Evolutionary conservation across 2,329 filamentous ascomycete genomes (phyloP).

Genomic region (Thelonectria discophora): DNA sequence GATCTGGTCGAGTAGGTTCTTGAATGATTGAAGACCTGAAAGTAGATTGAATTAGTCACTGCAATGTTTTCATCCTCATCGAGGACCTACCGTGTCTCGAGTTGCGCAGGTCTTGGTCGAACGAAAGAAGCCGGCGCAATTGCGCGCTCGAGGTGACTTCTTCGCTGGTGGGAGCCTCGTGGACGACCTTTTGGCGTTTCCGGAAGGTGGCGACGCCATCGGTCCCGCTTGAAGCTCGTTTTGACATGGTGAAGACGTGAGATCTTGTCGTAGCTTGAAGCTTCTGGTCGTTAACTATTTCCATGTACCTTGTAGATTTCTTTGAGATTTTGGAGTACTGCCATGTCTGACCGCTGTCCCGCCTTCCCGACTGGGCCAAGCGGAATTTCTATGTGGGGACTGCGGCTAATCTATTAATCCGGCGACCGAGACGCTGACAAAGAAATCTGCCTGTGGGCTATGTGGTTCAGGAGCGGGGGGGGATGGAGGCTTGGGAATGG

Average conservation of each 20-base stretch:
- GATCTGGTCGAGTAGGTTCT: slow-evolving; percentile 74
- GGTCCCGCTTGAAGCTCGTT: slow-evolving; percentile 51
- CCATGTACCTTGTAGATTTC: slow-evolving; percentile 27
- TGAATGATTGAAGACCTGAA: slow-evolving; percentile 73
- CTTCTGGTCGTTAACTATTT: slow-evolving; percentile 8
- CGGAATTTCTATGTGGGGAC: slow-evolving; percentile 5
- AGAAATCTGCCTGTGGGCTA: background rate
- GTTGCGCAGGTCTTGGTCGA: slow-evolving; percentile 74
- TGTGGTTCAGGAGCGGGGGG: background rate
- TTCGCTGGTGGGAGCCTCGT: slow-evolving; percentile 66
- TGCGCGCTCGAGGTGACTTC: slow-evolving; percentile 72
- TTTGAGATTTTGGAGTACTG: slow-evolving; percentile 51
- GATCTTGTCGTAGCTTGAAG: slow-evolving; percentile 33
- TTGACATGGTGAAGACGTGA: slow-evolving; percentile 52
- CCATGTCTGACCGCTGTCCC: slow-evolving; percentile 45
- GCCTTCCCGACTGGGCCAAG: slow-evolving; percentile 36
- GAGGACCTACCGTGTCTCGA: slow-evolving; percentile 68
- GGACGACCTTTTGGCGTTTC: slow-evolving; percentile 65
- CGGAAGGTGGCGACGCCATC: slow-evolving; percentile 54
- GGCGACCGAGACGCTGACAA: background rate
- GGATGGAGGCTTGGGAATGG: slow-evolving; percentile 3
- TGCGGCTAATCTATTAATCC: slow-evolving; percentile 30
- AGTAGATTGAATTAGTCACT: slow-evolving; percentile 3
- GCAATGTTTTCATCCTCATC: background rate
- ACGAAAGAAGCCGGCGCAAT: slow-evolving; percentile 72